phyloP scores from a whole-genome alignment of 768 basidiomycete genomes.

The Macrolepiota albuminosa region DNA sequence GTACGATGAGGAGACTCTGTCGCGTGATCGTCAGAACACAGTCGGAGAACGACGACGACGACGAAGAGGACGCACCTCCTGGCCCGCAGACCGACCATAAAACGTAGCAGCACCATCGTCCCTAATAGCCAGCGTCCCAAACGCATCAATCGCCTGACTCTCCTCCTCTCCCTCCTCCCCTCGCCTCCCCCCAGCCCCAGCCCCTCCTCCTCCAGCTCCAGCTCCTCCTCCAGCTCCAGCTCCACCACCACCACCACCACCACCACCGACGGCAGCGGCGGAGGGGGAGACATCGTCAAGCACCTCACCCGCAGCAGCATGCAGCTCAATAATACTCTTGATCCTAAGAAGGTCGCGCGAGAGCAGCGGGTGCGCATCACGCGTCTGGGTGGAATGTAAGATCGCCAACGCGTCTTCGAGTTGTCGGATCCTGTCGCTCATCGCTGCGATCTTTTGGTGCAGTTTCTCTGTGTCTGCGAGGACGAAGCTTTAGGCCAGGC shows the following conservation, averaged over 20 bases:
- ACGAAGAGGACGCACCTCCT: conserved; percentile 46
- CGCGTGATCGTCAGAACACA: neutral
- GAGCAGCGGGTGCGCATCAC: conserved; percentile 57
- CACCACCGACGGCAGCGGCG: too few relatives aligned
- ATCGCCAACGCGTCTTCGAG: conserved; percentile 65
- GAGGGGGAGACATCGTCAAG: neutral
- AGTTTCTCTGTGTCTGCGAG: conserved; percentile 68
- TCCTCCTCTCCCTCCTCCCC: conserved; percentile 31
- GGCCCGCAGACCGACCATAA: conserved; percentile 67
- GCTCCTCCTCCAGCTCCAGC: too few relatives aligned
- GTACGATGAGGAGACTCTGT: conserved; percentile 55
- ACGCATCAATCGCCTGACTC: conserved; percentile 58
- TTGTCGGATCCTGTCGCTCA: conserved; percentile 68
- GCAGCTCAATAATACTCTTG: conserved; percentile 66
- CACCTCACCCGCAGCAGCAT: conserved; percentile 35
- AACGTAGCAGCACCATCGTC: conserved; percentile 70
- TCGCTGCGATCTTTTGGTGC: conserved; percentile 60
- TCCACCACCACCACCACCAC: too few relatives aligned
- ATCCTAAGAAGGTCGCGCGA: conserved; percentile 55
- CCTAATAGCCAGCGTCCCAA: conserved; percentile 64
- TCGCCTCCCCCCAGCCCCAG: neutral
- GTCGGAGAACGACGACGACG: neutral
- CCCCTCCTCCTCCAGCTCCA: neutral
- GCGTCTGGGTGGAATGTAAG: conserved; percentile 43
- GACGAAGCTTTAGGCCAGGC: conserved; percentile 44